Percentiles rank a stretch among this genome's conserved stretches.
These are phyloP conservation scores for Coccomyxa subellipsoidea DNA, from an alignment of 163 green algal species.

Conservation along the genomic window DNA sequence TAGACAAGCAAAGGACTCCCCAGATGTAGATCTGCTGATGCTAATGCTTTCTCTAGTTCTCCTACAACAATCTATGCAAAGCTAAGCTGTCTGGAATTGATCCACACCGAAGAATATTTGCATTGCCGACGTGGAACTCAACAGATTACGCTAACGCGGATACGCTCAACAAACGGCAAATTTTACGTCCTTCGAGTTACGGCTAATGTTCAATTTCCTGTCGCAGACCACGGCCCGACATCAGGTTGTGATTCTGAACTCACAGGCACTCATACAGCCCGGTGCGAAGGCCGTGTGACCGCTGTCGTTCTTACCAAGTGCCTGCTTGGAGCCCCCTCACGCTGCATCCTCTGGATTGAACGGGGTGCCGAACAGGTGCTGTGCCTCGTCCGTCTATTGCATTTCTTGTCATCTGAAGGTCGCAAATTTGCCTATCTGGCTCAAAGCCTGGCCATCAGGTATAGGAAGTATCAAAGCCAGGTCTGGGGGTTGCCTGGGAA, in stretches of 20 bases:
- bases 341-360: neutral
- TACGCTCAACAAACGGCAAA: neutral
- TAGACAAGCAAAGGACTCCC: no score
- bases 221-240: neutral
- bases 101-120: no score
- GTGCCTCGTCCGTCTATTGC: neutral
- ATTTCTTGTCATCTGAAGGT: neutral
- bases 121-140: no score
- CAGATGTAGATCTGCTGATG: no score
- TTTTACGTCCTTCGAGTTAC: no score
- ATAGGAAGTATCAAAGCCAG: neutral
- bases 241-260: no score
- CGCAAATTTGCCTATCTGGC: neutral
- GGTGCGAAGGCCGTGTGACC: no score
- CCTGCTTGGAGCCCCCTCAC: neutral
- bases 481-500: neutral
- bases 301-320: neutral
- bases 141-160: no score
- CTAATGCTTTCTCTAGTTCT: no score
- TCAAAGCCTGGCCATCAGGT: neutral
- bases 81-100: no score
- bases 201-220: neutral
- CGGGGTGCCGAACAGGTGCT: neutral
- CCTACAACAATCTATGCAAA: no score
- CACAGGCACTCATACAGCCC: no score